Evolutionary conservation across 2,329 filamentous ascomycete species (phyloP).

Genomic region (Stagonosporopsis tanaceti): DNA sequence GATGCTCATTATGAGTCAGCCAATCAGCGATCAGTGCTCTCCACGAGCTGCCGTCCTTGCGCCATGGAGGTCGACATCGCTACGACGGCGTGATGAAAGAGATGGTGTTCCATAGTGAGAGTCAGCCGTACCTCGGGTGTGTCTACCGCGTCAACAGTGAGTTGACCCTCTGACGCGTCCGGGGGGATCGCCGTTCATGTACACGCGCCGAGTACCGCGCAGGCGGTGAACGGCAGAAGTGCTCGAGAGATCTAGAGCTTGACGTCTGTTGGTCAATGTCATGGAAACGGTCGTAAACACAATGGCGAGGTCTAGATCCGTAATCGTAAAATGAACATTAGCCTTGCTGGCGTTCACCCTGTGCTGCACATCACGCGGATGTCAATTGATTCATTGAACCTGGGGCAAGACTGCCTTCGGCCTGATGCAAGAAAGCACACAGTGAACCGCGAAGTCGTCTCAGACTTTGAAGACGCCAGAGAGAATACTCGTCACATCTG

Average conservation of each 20-base stretch:
- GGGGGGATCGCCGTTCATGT: constrained; percentile 12
- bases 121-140: constrained; percentile 19
- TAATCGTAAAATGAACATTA: not conserved
- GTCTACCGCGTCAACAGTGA: not conserved
- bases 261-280: constrained; percentile 7
- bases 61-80: constrained; percentile 31
- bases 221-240: constrained; percentile 21
- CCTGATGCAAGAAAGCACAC: not conserved
- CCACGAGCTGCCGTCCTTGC: constrained; percentile 39
- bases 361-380: not conserved
- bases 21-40: constrained; percentile 33
- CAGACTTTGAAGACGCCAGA: not conserved
- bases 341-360: not conserved
- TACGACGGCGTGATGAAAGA: constrained; percentile 24
- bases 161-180: constrained; percentile 2
- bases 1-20: constrained; percentile 22
- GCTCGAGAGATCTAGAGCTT: constrained; percentile 8
- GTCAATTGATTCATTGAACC: not conserved
- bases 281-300: constrained; percentile 1
- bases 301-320: not conserved
- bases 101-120: constrained; percentile 15
- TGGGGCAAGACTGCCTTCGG: not conserved
- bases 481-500: not conserved
- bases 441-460: not conserved
- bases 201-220: constrained; percentile 14